phyloP scores from a whole-genome alignment of 768 basidiomycete genomes.

The Plicaturopsis crispa region DNA sequence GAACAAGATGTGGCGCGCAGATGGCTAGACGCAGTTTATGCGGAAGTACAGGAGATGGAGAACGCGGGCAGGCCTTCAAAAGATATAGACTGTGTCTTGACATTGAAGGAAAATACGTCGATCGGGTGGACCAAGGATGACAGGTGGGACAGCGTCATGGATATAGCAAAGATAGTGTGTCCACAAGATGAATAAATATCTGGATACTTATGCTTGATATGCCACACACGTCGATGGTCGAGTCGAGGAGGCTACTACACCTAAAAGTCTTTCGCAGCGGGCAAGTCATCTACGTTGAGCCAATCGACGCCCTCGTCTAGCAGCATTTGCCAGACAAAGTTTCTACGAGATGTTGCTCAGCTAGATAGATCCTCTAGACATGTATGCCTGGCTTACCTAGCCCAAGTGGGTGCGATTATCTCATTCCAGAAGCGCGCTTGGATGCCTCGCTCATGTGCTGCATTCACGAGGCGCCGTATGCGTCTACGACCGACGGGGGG shows the following conservation, averaged over 20 bases:
- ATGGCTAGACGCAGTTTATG: conserved; percentile 48
- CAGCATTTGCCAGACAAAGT: conserved; percentile 36
- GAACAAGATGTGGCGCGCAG: conserved; percentile 41
- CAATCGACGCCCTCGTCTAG: conserved; percentile 38
- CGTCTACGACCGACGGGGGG: conserved; percentile 25
- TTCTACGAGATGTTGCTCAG: conserved; percentile 1
- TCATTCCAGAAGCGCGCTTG: conserved; percentile 47
- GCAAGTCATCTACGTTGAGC: conserved; percentile 46
- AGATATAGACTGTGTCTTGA: conserved; percentile 34
- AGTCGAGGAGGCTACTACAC: no score
- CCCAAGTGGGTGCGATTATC: conserved; percentile 38
- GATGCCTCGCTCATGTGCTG: conserved; percentile 37
- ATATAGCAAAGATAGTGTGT: no score
- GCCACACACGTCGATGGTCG: no score
- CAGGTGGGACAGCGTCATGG: conserved; percentile 46
- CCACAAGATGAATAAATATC: no score
- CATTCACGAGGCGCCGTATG: conserved; percentile 32
- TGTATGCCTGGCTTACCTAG: conserved; percentile 7
- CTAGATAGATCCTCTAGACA: not conserved
- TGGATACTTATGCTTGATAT: no score
- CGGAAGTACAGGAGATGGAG: conserved; percentile 35
- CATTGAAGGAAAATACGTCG: conserved; percentile 39
- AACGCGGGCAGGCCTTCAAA: conserved; percentile 19
- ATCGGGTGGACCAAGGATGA: conserved; percentile 51
- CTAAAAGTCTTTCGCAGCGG: conserved; percentile 29